phyloP scores from a whole-genome alignment of 177 flowering plant genomes.

The Vitis hybrid region DNA sequence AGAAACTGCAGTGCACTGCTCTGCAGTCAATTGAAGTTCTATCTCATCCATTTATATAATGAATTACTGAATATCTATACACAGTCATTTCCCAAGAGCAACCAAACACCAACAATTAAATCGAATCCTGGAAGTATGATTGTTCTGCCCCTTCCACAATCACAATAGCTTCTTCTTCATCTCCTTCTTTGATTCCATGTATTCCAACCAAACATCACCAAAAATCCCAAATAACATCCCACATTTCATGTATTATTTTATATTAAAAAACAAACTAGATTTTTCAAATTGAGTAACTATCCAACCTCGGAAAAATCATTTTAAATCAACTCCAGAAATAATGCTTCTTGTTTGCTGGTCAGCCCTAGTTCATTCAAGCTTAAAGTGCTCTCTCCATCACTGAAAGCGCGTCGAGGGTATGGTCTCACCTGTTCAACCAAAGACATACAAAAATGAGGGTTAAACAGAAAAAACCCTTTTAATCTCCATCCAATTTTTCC shows the following conservation, averaged over 20 bases:
- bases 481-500: too few species aligned
- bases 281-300: background rate
- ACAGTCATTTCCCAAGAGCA: background rate
- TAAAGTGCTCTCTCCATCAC: slow-evolving; percentile 55
- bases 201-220: background rate
- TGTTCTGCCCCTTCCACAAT: background rate
- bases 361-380: slow-evolving; percentile 76
- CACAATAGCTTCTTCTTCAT: background rate
- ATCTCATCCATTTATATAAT: background rate
- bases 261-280: background rate
- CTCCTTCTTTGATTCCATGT: background rate
- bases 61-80: background rate
- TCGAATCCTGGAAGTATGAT: background rate
- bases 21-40: background rate
- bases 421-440: slow-evolving; percentile 75
- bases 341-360: slow-evolving; percentile 90
- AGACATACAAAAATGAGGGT: background rate
- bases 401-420: slow-evolving; percentile 81
- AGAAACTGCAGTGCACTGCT: background rate
- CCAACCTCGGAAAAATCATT: slow-evolving; percentile 1
- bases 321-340: slow-evolving; percentile 77
- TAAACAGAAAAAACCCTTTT: too few species aligned
- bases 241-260: background rate
- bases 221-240: background rate
- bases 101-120: background rate